These are phyloP conservation scores for Aspergillus ellipticus DNA, from an alignment of 495 filamentous ascomycete genomes.

Conservation along the genomic window DNA sequence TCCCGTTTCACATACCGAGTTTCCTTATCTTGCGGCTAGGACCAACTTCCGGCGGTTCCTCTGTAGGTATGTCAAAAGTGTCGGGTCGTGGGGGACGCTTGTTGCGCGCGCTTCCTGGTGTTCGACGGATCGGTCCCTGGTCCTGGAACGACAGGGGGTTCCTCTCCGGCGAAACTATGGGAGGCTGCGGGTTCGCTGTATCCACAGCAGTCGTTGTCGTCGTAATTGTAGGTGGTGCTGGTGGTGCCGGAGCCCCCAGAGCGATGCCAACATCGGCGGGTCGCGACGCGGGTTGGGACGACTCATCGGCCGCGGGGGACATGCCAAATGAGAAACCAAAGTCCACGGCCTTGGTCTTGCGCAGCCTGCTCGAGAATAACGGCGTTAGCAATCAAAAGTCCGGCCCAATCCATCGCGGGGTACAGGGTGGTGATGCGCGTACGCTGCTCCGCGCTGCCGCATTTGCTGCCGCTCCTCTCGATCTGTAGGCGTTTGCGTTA, in stretches of 20 bases:
- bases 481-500: constrained; percentile 32
- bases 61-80: constrained; percentile 20
- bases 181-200: constrained; percentile 10
- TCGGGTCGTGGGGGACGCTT: constrained; percentile 19
- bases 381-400: constrained; percentile 20
- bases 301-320: constrained; percentile 19
- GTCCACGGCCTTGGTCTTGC: constrained; percentile 44
- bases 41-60: constrained; percentile 16
- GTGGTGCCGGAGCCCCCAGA: constrained; percentile 8
- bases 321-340: constrained; percentile 51
- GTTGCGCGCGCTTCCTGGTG: constrained; percentile 24
- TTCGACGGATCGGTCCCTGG: constrained; percentile 10
- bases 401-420: constrained; percentile 22
- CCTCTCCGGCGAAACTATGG: not conserved
- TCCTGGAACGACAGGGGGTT: constrained; percentile 4
- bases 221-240: not conserved
- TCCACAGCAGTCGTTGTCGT: not conserved
- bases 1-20: constrained; percentile 21
- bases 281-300: constrained; percentile 21
- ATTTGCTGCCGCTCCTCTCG: constrained; percentile 54
- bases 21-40: constrained; percentile 27
- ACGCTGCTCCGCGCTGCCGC: constrained; percentile 59
- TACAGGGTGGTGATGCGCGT: constrained; percentile 26
- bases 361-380: constrained; percentile 29
- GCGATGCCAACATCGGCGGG: constrained; percentile 12